Percentiles rank a stretch among this genome's conserved stretches.
These are phyloP conservation scores for Xerocomellus amylosporus DNA, from an alignment of 768 basidiomycete genomes.

Conservation along the genomic window DNA sequence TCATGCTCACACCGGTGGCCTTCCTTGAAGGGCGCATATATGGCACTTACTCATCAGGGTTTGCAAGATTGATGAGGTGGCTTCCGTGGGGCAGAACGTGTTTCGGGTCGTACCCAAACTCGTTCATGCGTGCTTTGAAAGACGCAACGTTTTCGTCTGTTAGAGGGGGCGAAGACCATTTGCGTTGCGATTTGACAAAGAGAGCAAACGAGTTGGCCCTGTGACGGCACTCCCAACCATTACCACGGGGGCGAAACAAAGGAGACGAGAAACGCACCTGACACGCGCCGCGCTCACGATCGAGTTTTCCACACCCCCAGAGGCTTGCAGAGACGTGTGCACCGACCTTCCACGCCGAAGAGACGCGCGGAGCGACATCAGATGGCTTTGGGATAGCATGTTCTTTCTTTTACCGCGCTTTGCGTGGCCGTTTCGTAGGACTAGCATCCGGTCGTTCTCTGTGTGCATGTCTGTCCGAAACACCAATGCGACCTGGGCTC, in stretches of 20 bases:
- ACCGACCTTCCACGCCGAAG: slow-evolving; percentile 65
- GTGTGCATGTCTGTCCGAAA: neutral
- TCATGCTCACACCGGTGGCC: neutral
- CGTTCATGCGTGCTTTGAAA: slow-evolving; percentile 61
- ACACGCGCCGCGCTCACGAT: slow-evolving; percentile 67
- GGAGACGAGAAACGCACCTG: slow-evolving; percentile 43
- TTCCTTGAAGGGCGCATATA: neutral
- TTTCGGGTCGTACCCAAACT: slow-evolving; percentile 56
- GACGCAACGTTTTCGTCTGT: slow-evolving; percentile 46
- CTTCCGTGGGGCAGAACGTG: slow-evolving; percentile 80
- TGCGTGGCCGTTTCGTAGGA: slow-evolving; percentile 4
- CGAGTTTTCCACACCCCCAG: slow-evolving; percentile 76
- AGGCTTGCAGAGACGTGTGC: slow-evolving; percentile 83
- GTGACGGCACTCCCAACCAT: neutral
- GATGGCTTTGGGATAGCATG: slow-evolving; percentile 16
- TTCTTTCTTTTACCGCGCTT: slow-evolving; percentile 9
- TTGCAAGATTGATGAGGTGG: slow-evolving; percentile 83
- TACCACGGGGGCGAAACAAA: neutral
- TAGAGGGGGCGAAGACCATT: slow-evolving; percentile 69
- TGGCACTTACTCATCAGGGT: slow-evolving; percentile 64
- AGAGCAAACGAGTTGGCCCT: slow-evolving; percentile 84
- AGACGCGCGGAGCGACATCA: slow-evolving; percentile 30
- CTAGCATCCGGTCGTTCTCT: neutral
- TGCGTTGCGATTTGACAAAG: slow-evolving; percentile 81
- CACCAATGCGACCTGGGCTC: neutral